Conservation (phyloP, 208 protist species). For the Leishmania lainsoni region DNA sequence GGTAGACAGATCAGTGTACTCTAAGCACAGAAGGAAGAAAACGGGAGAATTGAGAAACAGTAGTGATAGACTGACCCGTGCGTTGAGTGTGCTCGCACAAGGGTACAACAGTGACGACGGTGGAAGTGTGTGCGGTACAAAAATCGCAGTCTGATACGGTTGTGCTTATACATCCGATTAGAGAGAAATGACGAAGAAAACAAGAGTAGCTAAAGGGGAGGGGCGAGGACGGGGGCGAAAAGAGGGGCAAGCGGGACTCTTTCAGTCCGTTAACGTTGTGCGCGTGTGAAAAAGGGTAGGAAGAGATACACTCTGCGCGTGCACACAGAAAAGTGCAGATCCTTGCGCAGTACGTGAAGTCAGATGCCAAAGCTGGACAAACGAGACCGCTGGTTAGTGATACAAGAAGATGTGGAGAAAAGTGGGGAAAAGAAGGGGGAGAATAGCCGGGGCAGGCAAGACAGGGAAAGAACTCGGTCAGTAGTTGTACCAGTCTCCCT, state of each 20-base stretch:
- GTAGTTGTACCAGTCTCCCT: not conserved
- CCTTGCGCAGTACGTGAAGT: not conserved
- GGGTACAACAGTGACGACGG: not conserved
- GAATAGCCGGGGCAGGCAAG: not conserved
- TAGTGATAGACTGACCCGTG: not conserved
- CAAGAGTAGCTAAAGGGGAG: not conserved
- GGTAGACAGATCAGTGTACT: not conserved
- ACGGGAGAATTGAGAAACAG: not conserved
- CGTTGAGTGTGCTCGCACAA: not conserved
- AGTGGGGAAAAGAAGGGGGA: not conserved
- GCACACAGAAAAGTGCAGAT: not conserved
- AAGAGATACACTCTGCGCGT: not conserved
- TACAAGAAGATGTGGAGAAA: not conserved
- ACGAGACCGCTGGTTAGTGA: not conserved
- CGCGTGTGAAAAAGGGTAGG: constrained; percentile 4
- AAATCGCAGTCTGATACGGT: not conserved
- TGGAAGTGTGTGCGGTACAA: not conserved
- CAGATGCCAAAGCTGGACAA: not conserved
- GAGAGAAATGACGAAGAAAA: not conserved
- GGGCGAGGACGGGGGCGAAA: not conserved
- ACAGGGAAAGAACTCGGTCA: constrained; percentile 1
- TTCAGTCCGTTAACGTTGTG: not conserved
- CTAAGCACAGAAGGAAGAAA: not conserved
- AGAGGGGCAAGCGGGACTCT: not conserved
- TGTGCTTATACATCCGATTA: not conserved